phyloP scores from a whole-genome alignment of 106 monocot genomes.

The Phalaenopsis equestris region DNA sequence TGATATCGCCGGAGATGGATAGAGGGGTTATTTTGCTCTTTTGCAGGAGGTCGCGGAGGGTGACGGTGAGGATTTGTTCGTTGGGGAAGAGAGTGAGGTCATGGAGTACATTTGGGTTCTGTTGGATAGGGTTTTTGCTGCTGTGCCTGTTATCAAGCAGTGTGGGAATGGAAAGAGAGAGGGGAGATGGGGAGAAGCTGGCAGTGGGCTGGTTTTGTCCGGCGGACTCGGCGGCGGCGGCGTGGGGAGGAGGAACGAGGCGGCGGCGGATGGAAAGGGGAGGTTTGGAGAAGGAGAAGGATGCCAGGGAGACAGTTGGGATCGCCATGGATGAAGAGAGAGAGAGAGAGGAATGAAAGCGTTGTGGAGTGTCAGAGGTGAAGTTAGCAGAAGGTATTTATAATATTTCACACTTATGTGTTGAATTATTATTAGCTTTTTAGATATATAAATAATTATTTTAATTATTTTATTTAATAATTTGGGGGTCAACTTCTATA shows the following conservation, averaged over 20 bases:
- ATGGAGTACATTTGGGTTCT: not conserved
- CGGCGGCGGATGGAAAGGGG: not conserved
- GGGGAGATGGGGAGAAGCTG: slow-evolving; percentile 5
- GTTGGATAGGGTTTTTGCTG: slow-evolving; percentile 26
- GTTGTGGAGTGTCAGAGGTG: no score
- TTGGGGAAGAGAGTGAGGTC: slow-evolving; percentile 3
- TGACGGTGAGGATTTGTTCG: slow-evolving; percentile 14
- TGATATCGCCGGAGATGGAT: slow-evolving; percentile 43
- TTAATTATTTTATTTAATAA: no score
- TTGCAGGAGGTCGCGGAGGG: slow-evolving; percentile 34
- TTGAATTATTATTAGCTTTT: no score
- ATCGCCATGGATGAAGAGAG: slow-evolving; percentile 9
- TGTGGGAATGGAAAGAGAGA: slow-evolving; percentile 22
- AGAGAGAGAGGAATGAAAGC: not conserved
- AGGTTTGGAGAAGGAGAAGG: not conserved
- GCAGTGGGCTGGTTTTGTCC: slow-evolving; percentile 5
- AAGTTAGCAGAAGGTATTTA: no score
- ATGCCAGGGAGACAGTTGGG: slow-evolving; percentile 1
- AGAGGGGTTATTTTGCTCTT: slow-evolving; percentile 41
- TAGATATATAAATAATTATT: no score
- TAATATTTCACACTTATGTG: no score
- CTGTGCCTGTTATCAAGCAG: slow-evolving; percentile 13
- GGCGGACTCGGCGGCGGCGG: not conserved
- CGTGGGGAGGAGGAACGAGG: not conserved
- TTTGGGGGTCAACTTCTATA: no score